These are phyloP conservation scores for Anthracocystis walkeri DNA, from an alignment of 1,284 basidiomycete species.

Conservation along the genomic window DNA sequence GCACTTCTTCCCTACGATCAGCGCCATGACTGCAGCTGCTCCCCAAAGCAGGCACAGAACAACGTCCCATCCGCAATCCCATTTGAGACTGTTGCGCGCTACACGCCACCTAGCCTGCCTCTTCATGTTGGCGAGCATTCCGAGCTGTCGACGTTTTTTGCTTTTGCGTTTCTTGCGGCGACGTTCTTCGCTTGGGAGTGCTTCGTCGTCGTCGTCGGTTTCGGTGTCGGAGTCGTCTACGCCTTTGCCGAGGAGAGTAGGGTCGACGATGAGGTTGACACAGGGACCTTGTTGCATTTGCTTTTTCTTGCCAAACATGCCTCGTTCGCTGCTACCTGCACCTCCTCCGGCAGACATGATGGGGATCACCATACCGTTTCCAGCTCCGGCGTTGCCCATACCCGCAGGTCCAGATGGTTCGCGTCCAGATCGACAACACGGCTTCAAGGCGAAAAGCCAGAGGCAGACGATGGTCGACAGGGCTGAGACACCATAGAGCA, in stretches of 20 bases:
- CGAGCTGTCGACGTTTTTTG: conserved; percentile 18
- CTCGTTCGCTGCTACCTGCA: conserved; percentile 13
- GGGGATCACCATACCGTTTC: conserved; percentile 54
- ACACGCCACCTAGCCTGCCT: conserved; percentile 47
- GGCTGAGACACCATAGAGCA: conserved; percentile 49
- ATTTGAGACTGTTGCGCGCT: conserved; percentile 47
- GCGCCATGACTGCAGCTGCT: conserved; percentile 41
- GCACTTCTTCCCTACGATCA: conserved; percentile 50
- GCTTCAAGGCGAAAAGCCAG: conserved; percentile 43
- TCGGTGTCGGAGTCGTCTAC: conserved; percentile 27
- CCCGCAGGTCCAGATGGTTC: conserved; percentile 4
- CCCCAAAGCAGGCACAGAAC: conserved; percentile 52
- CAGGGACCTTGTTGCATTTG: conserved; percentile 32
- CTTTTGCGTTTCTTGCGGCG: conserved; percentile 31
- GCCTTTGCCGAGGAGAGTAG: conserved; percentile 40
- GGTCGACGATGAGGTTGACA: conserved; percentile 64
- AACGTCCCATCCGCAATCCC: conserved; percentile 50
- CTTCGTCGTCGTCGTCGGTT: conserved; percentile 31
- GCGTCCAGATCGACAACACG: conserved; percentile 41
- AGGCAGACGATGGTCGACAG: conserved; percentile 50
- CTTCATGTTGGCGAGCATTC: conserved; percentile 49
- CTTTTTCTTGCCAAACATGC: conserved; percentile 44
- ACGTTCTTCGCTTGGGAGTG: conserved; percentile 26
- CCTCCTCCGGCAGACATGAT: conserved; percentile 37
- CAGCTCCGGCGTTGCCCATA: conserved; percentile 16